Evolutionary conservation across 345 rosid genomes (phyloP), one percentile per base, ranked within the genome.

Genomic region (Mallotus nudiflorus): DNA sequence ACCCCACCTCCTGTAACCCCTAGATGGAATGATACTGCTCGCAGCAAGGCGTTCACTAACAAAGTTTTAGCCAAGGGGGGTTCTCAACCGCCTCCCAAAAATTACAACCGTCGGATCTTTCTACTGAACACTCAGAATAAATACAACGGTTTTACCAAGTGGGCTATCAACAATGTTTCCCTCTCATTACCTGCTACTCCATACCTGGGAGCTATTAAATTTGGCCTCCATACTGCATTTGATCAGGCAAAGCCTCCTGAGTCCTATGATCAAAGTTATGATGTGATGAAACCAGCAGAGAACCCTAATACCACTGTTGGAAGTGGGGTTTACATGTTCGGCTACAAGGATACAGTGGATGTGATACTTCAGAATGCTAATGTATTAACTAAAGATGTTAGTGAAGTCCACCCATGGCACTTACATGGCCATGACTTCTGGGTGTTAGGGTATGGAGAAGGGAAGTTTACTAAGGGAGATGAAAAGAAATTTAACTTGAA

Each of bases 401-500:
- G 97, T 46, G 98, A 91, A 71, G 81, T 85, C 4, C 98, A 91
- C 49, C 96, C 98, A 0, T 89, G 98, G 98, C 97, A 91, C 69
- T 76, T 89, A 42, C 98, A 93, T 61, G 97, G 97, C 0, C 98
- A 93, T 65, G 88, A 87, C 72, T 93, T 93, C 18, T 91, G 97
- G 97, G 84, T 93, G 7, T 65, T 94, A 40, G 98, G 88, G 11
- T 87, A 86, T 58, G 97, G 98, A 3, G 90, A 83, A n/a, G 97
- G 95, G 33, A 88, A 76, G 65, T 94, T 84, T 62, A 64, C 49
- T 14, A 42, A 44, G 20, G 45, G 1, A 0, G 87, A 86, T 25
- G 89, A 77, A 73, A 66, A 42, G 40, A 80, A n/a, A 2, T 83
- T 82, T 33, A 91, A 93, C 67, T 39, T 88, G 77, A 75, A 72